phyloP scores from a whole-genome alignment of 345 rosid species.

The Brassica rapa region DNA sequence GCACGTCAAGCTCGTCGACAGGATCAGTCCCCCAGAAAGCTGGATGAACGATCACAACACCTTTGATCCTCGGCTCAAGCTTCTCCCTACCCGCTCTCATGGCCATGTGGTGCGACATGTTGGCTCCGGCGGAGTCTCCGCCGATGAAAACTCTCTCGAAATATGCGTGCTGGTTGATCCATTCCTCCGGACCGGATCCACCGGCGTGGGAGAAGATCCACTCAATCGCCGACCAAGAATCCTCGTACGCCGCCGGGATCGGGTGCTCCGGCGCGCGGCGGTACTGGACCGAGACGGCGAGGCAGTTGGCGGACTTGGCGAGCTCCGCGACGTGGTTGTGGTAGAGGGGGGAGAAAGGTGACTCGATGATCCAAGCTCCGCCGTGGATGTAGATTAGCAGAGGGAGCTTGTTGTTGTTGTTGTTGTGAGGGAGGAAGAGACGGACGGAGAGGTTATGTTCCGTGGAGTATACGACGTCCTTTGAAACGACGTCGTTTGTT shows the following conservation, averaged over 20 bases:
- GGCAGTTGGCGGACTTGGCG: slow-evolving; percentile 44
- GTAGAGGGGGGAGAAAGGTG: slow-evolving; percentile 44
- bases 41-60: slow-evolving; percentile 50
- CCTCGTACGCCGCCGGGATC: slow-evolving; percentile 49
- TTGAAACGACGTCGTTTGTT: slow-evolving; percentile 42
- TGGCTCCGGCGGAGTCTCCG: slow-evolving; percentile 57
- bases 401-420: slow-evolving; percentile 40
- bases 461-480: slow-evolving; percentile 41
- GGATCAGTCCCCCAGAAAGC: slow-evolving; percentile 56
- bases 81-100: slow-evolving; percentile 44
- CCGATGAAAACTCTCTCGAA: slow-evolving; percentile 41
- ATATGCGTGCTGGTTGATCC: slow-evolving; percentile 46
- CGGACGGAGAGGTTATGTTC: slow-evolving; percentile 47
- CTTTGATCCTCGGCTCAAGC: slow-evolving; percentile 25
- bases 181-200: slow-evolving; percentile 40
- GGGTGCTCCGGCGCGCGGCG: slow-evolving; percentile 56
- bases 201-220: slow-evolving; percentile 45
- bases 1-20: slow-evolving; percentile 47
- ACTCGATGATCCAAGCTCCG: slow-evolving; percentile 52
- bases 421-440: slow-evolving; percentile 46
- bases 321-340: slow-evolving; percentile 36
- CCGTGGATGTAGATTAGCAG: slow-evolving; percentile 61
- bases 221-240: slow-evolving; percentile 52
- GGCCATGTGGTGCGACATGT: slow-evolving; percentile 53
- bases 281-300: slow-evolving; percentile 49